phyloP scores from a whole-genome alignment of 768 basidiomycete genomes.

The Candolleomyces aberdarensis region DNA sequence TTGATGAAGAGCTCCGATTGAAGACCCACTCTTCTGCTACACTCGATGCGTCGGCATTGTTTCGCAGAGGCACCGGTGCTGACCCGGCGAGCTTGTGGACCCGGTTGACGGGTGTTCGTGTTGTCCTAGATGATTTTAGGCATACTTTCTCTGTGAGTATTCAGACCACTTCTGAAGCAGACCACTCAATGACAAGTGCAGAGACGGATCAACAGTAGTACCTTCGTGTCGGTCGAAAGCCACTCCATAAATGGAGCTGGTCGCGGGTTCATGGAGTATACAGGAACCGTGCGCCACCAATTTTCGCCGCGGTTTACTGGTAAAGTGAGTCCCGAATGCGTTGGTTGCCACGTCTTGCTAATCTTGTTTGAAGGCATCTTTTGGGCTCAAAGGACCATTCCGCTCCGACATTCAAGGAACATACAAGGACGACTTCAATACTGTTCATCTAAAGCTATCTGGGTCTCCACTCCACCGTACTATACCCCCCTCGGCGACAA shows the following conservation, averaged over 20 bases:
- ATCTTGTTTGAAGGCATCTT: constrained; percentile 26
- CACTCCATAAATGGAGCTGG: constrained; percentile 28
- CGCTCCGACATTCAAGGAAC: constrained; percentile 39
- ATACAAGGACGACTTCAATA: constrained; percentile 50
- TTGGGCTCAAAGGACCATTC: constrained; percentile 38
- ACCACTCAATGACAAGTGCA: constrained; percentile 16
- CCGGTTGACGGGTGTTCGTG: constrained; percentile 1
- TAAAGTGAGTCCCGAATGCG: constrained; percentile 33
- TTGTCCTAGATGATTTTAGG: constrained; percentile 6
- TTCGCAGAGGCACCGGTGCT: background rate
- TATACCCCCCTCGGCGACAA: constrained; percentile 32
- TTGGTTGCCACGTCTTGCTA: background rate
- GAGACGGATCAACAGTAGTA: constrained; percentile 48
- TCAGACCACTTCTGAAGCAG: background rate
- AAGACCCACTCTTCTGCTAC: constrained; percentile 9
- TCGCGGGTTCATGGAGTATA: constrained; percentile 38
- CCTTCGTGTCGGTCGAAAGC: constrained; percentile 37
- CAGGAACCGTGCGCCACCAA: constrained; percentile 75
- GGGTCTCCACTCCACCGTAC: constrained; percentile 30
- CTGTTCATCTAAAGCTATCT: constrained; percentile 35
- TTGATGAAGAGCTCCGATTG: background rate
- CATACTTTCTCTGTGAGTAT: constrained; percentile 12
- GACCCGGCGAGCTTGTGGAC: background rate
- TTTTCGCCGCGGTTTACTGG: constrained; percentile 60
- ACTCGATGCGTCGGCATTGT: constrained; percentile 38